These are phyloP conservation scores for Eleusine coracana DNA, from an alignment of 176 grass and related monocot species.

Conservation along the genomic window DNA sequence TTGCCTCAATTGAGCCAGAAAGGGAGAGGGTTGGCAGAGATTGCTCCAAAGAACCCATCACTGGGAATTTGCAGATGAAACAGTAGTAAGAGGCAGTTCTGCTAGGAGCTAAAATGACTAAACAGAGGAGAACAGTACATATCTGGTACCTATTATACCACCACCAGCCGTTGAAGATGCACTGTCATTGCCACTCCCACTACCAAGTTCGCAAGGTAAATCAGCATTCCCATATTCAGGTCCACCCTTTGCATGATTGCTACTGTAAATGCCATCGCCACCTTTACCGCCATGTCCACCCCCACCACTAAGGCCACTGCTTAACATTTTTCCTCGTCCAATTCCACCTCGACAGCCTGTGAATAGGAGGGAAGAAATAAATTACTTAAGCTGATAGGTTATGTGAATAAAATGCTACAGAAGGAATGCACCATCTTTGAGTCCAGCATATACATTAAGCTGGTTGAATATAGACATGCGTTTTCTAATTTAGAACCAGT, in stretches of 20 bases:
- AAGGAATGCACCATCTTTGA: background rate
- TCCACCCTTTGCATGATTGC: conserved; percentile 60
- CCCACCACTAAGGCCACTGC: conserved; percentile 74
- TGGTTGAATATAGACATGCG: background rate
- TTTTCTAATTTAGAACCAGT: background rate
- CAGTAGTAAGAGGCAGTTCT: conserved; percentile 17
- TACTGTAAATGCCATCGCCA: conserved; percentile 64
- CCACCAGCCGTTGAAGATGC: conserved; percentile 80
- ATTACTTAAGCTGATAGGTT: conserved; percentile 1
- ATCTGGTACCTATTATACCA: conserved; percentile 83
- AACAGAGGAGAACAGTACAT: conserved; percentile 22
- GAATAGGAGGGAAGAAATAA: conserved; percentile 30
- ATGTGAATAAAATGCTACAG: background rate
- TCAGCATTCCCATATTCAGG: conserved; percentile 76
- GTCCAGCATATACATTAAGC: background rate
- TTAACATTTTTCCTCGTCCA: conserved; percentile 68
- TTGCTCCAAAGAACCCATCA: conserved; percentile 95
- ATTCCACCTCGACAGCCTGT: conserved; percentile 88
- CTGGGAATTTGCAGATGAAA: conserved; percentile 55
- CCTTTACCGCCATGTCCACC: conserved; percentile 96
- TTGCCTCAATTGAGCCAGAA: conserved; percentile 74
- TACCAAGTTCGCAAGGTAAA: conserved; percentile 98
- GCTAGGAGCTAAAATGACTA: conserved; percentile 37
- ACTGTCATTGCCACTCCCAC: conserved; percentile 86
- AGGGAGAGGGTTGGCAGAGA: conserved; percentile 64